Percentiles rank a stretch among this genome's conserved stretches.
phyloP scores from a whole-genome alignment of 352 stramenopile species.

The Peronosclerospora sorghi region DNA sequence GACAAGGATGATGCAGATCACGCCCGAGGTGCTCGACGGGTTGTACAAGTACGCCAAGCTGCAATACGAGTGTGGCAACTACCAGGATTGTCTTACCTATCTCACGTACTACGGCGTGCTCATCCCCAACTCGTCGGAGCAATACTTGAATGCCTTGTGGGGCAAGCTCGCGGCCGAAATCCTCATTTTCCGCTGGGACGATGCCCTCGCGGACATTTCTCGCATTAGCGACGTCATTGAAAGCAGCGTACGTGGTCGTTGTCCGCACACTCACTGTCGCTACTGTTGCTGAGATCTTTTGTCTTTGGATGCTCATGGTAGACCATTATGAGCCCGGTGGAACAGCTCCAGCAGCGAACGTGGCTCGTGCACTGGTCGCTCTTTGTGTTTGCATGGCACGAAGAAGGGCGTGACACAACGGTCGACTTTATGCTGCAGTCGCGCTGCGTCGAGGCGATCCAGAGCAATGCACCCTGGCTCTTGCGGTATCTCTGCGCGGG shows the following conservation, averaged over 20 bases:
- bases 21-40: constrained; percentile 77
- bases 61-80: constrained; percentile 95
- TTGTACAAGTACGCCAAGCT: constrained; percentile 94
- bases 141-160: constrained; percentile 89
- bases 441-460: constrained; percentile 93
- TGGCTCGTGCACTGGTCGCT: constrained; percentile 98
- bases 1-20: constrained; percentile 62
- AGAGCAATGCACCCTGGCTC: constrained; percentile 97
- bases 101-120: constrained; percentile 85
- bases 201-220: constrained; percentile 88
- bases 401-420: constrained; percentile 92
- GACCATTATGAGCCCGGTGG: constrained; percentile 69
- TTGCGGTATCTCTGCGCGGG: constrained; percentile 94
- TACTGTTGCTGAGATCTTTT: constrained; percentile 1
- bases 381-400: constrained; percentile 90
- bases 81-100: constrained; percentile 86
- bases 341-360: constrained; percentile 94
- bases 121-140: constrained; percentile 76
- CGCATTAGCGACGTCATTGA: constrained; percentile 92
- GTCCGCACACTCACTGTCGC: too few relatives aligned
- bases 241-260: constrained; percentile 56
- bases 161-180: constrained; percentile 94
- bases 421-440: constrained; percentile 94
- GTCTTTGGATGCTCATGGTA: constrained; percentile 11
- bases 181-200: constrained; percentile 94